Conservation (phyloP, 73 alveolate species). For the Tetrahymena borealis region DNA sequence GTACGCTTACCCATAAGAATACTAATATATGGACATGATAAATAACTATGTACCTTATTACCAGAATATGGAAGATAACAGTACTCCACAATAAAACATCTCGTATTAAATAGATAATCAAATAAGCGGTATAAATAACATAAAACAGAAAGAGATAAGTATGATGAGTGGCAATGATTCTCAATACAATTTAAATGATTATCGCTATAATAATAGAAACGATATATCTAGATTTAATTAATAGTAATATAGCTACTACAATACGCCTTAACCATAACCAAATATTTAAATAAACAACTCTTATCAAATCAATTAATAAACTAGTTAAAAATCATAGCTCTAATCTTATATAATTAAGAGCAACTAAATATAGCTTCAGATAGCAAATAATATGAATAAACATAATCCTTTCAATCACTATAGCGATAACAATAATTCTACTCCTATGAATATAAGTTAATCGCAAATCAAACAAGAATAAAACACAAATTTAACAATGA, state of each 20-base stretch:
- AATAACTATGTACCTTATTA: background rate
- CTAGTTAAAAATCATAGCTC: background rate
- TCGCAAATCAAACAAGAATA: too few relatives aligned
- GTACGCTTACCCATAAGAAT: background rate
- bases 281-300: background rate
- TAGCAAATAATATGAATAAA: background rate
- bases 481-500: too few relatives aligned
- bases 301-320: background rate
- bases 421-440: too few relatives aligned
- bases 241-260: too few relatives aligned
- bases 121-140: background rate
- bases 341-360: background rate
- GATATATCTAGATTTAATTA: background rate
- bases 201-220: background rate
- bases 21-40: background rate
- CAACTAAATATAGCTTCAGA: background rate
- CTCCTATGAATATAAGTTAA: too few relatives aligned
- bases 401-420: background rate
- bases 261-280: too few relatives aligned
- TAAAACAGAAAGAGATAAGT: background rate
- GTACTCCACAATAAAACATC: background rate
- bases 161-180: background rate
- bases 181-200: background rate
- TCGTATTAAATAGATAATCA: background rate
- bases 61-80: background rate